Evolutionary conservation across 495 filamentous ascomycete genomes (phyloP), one percentile per base, ranked within the genome.

Genomic region (Aspergillus carlsbadensis): DNA sequence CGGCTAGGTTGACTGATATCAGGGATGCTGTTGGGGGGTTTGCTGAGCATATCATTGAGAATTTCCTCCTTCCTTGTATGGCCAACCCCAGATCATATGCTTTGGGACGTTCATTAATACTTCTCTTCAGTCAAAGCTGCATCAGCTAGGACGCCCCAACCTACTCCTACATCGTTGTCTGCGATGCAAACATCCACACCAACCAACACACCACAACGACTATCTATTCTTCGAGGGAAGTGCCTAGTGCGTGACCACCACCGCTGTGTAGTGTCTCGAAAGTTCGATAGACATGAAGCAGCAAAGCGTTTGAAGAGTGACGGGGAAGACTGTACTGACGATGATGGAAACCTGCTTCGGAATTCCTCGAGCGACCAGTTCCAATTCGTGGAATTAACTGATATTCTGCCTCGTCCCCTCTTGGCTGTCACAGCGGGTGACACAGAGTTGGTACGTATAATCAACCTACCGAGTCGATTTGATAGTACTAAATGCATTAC

Each of bases 391-490:
- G 64, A 63, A 42, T 57, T 61, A 18, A 60, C 64, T 11, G 43
- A 66, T 18, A 66, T 66, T 44, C 21, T 66, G 21, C 60, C 64
- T 49, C 57, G 63, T 35, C 62, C 39, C 47, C 53, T 61, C 13
- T 49, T 52, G 10, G 29, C 40, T n/a, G 43, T 54, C 15, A 20
- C 49, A 2, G 42, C 53, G 17, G 52, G 31, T 2, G 43, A 62
- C 10, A 29, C 48, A 17, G 58, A 61, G 13, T 36, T 63, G 48
- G 57, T 59, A 36, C 8, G 46, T 49, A 49, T 20, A 43, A 22
- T 43, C 21, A 43, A 43, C 39, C 39, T n/a, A n/a, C n/a, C 15
- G 14, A 5, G 39, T 18, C 5, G 22, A 21, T 43, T 2, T 13
- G 4, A 43, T 22, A 13, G 5, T 43, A 24, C 4, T 43, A 43